Conservation (phyloP, 805 yeast species). For the Wickerhamomyces chaumierensis region DNA sequence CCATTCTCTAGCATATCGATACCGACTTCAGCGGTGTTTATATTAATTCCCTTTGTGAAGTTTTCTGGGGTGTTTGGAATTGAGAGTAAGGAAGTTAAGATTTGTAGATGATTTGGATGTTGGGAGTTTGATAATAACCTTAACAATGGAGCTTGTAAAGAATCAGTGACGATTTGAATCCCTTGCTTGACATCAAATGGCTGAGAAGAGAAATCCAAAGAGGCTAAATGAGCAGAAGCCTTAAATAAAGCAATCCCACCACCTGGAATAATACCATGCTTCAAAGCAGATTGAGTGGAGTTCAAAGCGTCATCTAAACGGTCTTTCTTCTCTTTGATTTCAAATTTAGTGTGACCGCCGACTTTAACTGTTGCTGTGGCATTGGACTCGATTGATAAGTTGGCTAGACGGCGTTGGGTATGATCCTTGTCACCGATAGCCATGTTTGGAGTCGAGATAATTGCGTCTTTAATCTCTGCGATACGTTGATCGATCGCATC, state of each 20-base stretch:
- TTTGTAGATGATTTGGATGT: slow-evolving; percentile 83
- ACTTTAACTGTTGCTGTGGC: slow-evolving; percentile 98
- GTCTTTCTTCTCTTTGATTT: slow-evolving; percentile 99
- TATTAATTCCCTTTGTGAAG: slow-evolving; percentile 85
- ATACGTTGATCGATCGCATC: slow-evolving; percentile 75
- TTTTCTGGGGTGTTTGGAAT: slow-evolving; percentile 20
- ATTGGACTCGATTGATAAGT: slow-evolving; percentile 54
- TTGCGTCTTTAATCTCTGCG: slow-evolving; percentile 87
- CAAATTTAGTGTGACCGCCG: slow-evolving; percentile 95
- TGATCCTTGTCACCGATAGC: slow-evolving; percentile 90
- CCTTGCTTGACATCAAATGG: slow-evolving; percentile 89
- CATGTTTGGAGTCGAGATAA: slow-evolving; percentile 51
- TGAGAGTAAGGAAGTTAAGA: slow-evolving; percentile 37
- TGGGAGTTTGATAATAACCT: slow-evolving; percentile 95
- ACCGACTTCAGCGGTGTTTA: slow-evolving; percentile 74
- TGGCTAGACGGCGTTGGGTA: slow-evolving; percentile 94
- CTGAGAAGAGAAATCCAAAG: slow-evolving; percentile 38
- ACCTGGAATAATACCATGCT: slow-evolving; percentile 98
- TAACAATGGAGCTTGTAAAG: slow-evolving; percentile 91
- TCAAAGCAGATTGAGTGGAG: slow-evolving; percentile 98
- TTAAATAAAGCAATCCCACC: slow-evolving; percentile 97
- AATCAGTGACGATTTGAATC: slow-evolving; percentile 83
- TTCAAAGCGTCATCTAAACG: slow-evolving; percentile 97
- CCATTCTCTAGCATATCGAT: slow-evolving; percentile 95
- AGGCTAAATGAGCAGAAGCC: slow-evolving; percentile 70